These are phyloP conservation scores for Salix dunnii DNA, from an alignment of 345 rosid genomes.

Conservation along the genomic window DNA sequence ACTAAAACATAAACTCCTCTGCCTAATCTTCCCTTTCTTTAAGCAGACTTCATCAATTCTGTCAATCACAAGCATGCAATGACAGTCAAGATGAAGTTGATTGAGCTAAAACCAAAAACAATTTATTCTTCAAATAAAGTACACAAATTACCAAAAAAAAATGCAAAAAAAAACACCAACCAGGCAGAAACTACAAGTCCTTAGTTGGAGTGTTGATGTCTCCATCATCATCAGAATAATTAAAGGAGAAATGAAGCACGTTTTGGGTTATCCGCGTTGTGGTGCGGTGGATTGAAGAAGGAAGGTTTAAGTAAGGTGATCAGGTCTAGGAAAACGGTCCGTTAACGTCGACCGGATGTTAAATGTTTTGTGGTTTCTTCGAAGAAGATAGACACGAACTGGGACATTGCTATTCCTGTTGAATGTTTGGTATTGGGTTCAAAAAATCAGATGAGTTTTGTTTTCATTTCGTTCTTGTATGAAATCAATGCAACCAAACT, in stretches of 20 bases:
- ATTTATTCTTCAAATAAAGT: not conserved
- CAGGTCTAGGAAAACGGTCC: constrained; percentile 48
- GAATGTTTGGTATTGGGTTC: not conserved
- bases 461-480: too few relatives aligned
- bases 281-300: constrained; percentile 48
- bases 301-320: constrained; percentile 41
- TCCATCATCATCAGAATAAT: constrained; percentile 40
- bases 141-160: not conserved
- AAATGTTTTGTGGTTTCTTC: constrained; percentile 48
- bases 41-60: too few relatives aligned
- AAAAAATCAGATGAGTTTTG: not conserved
- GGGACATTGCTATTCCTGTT: not conserved
- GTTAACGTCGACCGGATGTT: constrained; percentile 42
- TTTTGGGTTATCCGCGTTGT: constrained; percentile 61
- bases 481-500: too few relatives aligned
- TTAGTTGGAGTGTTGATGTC: constrained; percentile 20
- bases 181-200: constrained; percentile 41
- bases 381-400: constrained; percentile 35
- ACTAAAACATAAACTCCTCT: too few relatives aligned
- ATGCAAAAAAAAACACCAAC: not conserved
- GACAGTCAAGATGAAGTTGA: not conserved
- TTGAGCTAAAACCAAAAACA: not conserved
- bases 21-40: too few relatives aligned
- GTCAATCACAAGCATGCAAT: not conserved
- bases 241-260: constrained; percentile 53